Evolutionary conservation across 2,329 filamentous ascomycete genomes (phyloP).

Genomic region (Colletotrichum tofieldiae): DNA sequence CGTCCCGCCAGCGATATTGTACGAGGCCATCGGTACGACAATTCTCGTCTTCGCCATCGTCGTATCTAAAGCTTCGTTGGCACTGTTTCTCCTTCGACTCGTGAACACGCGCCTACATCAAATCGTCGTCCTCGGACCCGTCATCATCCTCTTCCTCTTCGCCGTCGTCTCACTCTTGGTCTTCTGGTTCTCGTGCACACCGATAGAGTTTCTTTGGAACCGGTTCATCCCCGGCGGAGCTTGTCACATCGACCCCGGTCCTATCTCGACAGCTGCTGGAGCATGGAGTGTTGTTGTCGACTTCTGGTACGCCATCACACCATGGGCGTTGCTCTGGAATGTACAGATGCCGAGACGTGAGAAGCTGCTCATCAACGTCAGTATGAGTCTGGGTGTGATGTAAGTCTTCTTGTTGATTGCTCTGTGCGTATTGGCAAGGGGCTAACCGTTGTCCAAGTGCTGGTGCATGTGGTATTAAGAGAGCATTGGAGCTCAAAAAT

Average conservation of each 20-base stretch:
- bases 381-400: slow-evolving; percentile 61
- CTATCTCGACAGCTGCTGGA: slow-evolving; percentile 37
- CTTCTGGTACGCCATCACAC: slow-evolving; percentile 58
- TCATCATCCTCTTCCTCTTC: slow-evolving; percentile 26
- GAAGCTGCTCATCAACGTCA: slow-evolving; percentile 59
- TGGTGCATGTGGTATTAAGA: slow-evolving; percentile 49
- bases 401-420: neutral
- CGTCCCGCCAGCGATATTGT: slow-evolving; percentile 29
- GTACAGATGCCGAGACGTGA: slow-evolving; percentile 62
- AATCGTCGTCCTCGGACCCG: slow-evolving; percentile 27
- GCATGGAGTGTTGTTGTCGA: slow-evolving; percentile 51
- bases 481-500: slow-evolving; percentile 49
- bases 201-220: slow-evolving; percentile 38
- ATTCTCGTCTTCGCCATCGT: slow-evolving; percentile 39
- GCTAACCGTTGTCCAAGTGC: slow-evolving; percentile 43
- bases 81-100: slow-evolving; percentile 39
- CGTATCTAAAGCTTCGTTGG: slow-evolving; percentile 39
- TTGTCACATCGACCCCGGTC: slow-evolving; percentile 36
- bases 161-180: slow-evolving; percentile 28
- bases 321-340: slow-evolving; percentile 62
- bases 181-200: slow-evolving; percentile 41
- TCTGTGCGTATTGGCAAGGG: neutral
- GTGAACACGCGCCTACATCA: slow-evolving; percentile 32
- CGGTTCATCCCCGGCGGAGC: slow-evolving; percentile 24
- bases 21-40: slow-evolving; percentile 41